Percentiles rank a stretch among this genome's conserved stretches.
These are phyloP conservation scores for Fraxinus nigra DNA, from an alignment of 305 asterid genomes.

Conservation along the genomic window DNA sequence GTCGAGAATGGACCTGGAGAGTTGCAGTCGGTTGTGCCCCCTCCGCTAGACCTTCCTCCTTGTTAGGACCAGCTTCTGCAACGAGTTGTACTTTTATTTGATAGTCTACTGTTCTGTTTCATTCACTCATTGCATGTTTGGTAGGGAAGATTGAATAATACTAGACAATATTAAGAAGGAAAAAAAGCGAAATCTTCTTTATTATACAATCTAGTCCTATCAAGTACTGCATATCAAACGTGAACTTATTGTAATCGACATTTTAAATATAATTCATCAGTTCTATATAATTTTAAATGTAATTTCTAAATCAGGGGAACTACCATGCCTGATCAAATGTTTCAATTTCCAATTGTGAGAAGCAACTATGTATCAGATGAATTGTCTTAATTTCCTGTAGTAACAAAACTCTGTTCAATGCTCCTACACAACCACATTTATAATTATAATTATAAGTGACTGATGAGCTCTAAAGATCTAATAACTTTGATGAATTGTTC, in stretches of 20 bases:
- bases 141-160: not conserved
- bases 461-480: not conserved
- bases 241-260: not conserved
- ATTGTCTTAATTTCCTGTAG: not conserved
- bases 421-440: not conserved
- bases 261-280: not conserved
- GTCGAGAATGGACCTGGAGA: slow-evolving; percentile 49
- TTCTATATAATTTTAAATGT: not conserved
- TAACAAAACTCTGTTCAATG: not conserved
- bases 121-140: not conserved
- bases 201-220: not conserved
- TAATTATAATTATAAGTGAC: not conserved
- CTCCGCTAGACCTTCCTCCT: slow-evolving; percentile 58
- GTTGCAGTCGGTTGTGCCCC: slow-evolving; percentile 46
- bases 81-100: not conserved
- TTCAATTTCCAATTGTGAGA: not conserved
- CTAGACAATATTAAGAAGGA: not conserved
- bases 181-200: not conserved
- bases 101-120: not conserved
- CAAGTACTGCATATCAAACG: not conserved
- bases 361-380: not conserved
- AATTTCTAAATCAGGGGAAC: slow-evolving; percentile 3
- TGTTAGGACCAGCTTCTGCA: slow-evolving; percentile 30
- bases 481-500: not conserved
- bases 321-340: slow-evolving; percentile 19